Evolutionary conservation across 306 rosid genomes (phyloP), one percentile per base, ranked within the genome.

Genomic region (Crotalaria pallida): DNA sequence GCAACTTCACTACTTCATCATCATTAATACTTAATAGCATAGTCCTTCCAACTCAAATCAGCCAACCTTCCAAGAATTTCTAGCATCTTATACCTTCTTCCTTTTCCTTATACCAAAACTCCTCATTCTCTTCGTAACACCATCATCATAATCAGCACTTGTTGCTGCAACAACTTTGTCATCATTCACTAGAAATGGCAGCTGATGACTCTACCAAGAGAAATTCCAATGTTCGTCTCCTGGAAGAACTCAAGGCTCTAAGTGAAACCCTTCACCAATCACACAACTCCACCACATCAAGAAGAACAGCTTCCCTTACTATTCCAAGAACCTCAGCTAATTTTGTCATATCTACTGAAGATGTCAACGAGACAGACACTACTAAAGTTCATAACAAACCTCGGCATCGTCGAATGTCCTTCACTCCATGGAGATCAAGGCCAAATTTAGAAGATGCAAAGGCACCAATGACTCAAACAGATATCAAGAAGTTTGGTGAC

Each of bases 291-390:
- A 65, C 86, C 33, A 72, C 84, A 2, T 23, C 53, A 29, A 75
- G 99, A 79, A 86, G 97, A 83, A 86, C 99, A 4, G 92, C 99
- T 38, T 95, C 97, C n/a, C 99, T 95, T 64, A 91, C 73, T 18
- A 86, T 95, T 58, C 97, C 97, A 7, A 76, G 99, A 69, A 85
- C 72, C 63, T 80, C 89, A 9, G 75, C 64, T 18, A 89, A 90
- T 10, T 38, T 2, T 3, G 58, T 86, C 36, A 81, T 88, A 10
- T 55, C 85, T 1, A 71, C 52, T 38, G 86, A 88, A 50, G 88
- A 86, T 77, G 91, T 84, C 19, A 31, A 53, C 10, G 64, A 15
- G 57, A 7, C 72, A 1, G 62, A 31, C 6, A 31, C 36, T 31
- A 31, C 78, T 1, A 77, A 65, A 49, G 61, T 31, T 31, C 36